Base-by-base conservation (phyloP, 1,284 basidiomycete species). In the Ceratobasidium sp. region DNA sequence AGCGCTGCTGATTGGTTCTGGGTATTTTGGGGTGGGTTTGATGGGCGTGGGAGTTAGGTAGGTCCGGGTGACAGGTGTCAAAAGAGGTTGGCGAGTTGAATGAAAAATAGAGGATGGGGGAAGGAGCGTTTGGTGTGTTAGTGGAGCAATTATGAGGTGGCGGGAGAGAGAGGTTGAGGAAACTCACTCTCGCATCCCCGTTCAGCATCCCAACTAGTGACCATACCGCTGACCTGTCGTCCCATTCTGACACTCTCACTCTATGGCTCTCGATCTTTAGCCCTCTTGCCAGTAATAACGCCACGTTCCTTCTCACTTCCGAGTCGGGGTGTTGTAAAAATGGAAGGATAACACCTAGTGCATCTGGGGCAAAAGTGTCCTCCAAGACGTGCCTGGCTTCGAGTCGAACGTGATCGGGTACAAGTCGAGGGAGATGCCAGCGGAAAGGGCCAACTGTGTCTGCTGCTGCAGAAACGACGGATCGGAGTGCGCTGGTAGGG, bases 231-330 rank as follows among this genome's bases (percentile, higher is more conserved):
- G 56, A 27, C 31, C 56, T 47, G 6, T 51, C 67, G 33, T 72
- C 56, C 44, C 56, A 72, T 8, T 72, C 67, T 7, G 33, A 31
- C 14, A 72, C 51, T 29, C 45, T 59, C 19, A 45, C 56, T 19
- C 67, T 36, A 27, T 72, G 67, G 7, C 54, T n/a, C 19, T 72
- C 67, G 14, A 59, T 60, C 31, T 27, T 17, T 9, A 72, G 17
- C 4, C 67, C 67, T 50, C 67, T 41, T 15, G 54, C 67, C 1
- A 72, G 15, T 15, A 72, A 22, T 22, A 72, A 29, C 47, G 67
- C 54, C 44, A 72, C 45, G 47, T 72, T 72, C 59, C 67, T 41
- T 27, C 67, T 54, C 19, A 72, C 67, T 15, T 72, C 67, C 17
- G 56, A 56, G 19, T 72, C 67, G n/a, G 67, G 56, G 27, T 72